Evolutionary conservation across 176 grass and related monocot species (phyloP), one percentile per base, ranked within the genome.

Genomic region (Puya raimondii): DNA sequence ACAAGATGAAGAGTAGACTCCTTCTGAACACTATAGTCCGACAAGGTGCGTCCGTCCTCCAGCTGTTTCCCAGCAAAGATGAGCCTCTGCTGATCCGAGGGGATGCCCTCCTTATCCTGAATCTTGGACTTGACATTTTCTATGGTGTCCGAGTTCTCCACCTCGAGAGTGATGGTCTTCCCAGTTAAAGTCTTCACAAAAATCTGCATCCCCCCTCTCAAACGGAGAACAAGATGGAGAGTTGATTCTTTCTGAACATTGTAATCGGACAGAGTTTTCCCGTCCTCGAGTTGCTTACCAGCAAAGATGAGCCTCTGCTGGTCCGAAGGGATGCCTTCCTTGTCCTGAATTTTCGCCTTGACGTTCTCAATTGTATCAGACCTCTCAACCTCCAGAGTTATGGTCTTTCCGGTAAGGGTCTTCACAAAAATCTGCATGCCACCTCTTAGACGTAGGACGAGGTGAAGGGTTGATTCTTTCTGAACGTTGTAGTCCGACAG

Each of bases 151-250:
- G 54, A 59, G 54, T n/a, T 59, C 54, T 59, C 54, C 3, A 59
- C 54, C 15, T 59, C 54, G 20, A 59, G 54, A n/a, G 54, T 58
- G 18, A 57, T 14, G 16, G 3, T n/a, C 7, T n/a, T 6, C 11
- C 15, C 54, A 58, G 18, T 59, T 9, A 4, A 8, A 15, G n/a
- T 59, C 15, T 9, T 59, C 54, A 17, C n/a, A 15, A 17, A 72
- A 14, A 83, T 83, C 74, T 68, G 74, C 74, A 83, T 77, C 5
- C 33, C 33, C 6, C 33, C 33, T 42, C 33, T 42, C 33, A 42
- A 42, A 42, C 33, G 33, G 33, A 42, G 33, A 42, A 42, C 33
- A 42, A 42, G 33, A 42, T 42, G 33, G 33, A 42, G 33, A 42
- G 33, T 42, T 42, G 33, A 42, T 42, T 42, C 33, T 7, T 42